Conservation (phyloP, 108 stramenopile genomes). For the Pelagomonas calceolata region DNA sequence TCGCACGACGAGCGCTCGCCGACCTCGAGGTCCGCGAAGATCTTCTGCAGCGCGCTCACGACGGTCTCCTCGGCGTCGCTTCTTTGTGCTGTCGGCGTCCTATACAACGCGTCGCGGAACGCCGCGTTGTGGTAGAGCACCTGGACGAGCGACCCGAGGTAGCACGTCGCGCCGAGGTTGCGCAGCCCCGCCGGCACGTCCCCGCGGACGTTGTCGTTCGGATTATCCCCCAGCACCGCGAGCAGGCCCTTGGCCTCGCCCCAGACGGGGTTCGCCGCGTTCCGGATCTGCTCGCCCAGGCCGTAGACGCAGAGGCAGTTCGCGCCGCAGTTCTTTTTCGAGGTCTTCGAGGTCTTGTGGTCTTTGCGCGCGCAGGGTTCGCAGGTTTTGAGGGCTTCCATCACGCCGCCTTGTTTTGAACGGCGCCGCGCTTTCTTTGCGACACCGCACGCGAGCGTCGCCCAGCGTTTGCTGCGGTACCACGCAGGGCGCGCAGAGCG, state of each 20-base stretch:
- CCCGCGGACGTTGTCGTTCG: not conserved
- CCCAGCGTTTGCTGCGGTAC: too few relatives aligned
- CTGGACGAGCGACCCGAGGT: constrained; percentile 48
- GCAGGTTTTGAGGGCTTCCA: too few relatives aligned
- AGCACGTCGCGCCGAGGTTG: constrained; percentile 50
- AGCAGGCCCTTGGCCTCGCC: not conserved
- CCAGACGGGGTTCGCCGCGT: not conserved
- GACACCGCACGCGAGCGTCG: too few relatives aligned
- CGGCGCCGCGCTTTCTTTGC: too few relatives aligned
- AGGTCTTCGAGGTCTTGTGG: too few relatives aligned
- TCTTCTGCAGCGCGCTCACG: constrained; percentile 8
- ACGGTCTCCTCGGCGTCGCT: constrained; percentile 2
- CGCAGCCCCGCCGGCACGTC: constrained; percentile 1
- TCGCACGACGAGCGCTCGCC: constrained; percentile 13
- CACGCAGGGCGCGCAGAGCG: too few relatives aligned
- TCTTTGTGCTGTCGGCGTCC: constrained; percentile 2
- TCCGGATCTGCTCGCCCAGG: not conserved
- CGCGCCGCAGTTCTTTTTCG: not conserved
- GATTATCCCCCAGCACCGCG: not conserved
- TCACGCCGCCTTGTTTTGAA: too few relatives aligned
- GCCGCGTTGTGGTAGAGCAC: constrained; percentile 24
- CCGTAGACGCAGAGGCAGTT: not conserved
- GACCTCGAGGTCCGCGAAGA: constrained; percentile 20
- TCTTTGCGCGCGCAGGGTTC: too few relatives aligned
- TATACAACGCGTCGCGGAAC: constrained; percentile 29